Evolutionary conservation across 345 rosid species (phyloP), one percentile per base, ranked within the genome.

Genomic region (Syzygium grande): DNA sequence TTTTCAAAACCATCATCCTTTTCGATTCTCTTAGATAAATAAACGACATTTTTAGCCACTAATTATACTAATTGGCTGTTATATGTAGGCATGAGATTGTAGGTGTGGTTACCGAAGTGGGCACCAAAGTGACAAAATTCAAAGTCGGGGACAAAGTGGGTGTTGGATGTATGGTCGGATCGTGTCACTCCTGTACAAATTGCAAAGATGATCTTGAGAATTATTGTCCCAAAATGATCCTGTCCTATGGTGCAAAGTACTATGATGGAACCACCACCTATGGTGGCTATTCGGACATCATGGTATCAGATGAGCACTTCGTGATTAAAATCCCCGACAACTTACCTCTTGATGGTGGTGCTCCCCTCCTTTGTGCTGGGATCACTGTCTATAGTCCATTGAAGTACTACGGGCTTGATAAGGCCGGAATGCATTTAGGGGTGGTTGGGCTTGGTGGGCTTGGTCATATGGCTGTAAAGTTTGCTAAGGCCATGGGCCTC

Each of bases 351-450:
- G 96, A 93, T 41, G 88, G 92, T 6, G 91, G 90, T 16, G 95
- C 97, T 3, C 96, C 97, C 6, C 89, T 95, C 52, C 93, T 94
- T 2, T 95, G 97, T 78, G 96, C 93, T 16, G 97, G 95, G 29
- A 94, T 94, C 87, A 94, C 95, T 2, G 93, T 94, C 41, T 94
- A 94, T 15, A 93, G 95, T 87, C 95, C 98, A 0, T 90, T 96
- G 93, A 94, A 86, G 77, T 91, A 93, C 41, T 92, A 79, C 21
- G 93, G 92, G 9, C 84, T 94, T 3, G 89, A 88, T 2, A 87
- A 91, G 79, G 87, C 87, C 0, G 91, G 93, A 3, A 78, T 85
- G 87, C 93, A 91, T 51, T 19, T 92, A 0, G 93, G 94, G 5
- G 85, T 91, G 10, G 93, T 91, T 29, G 93, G 94, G 25, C 92